Evolutionary conservation across 805 yeast species (phyloP).

Genomic region (Candida ovalis): DNA sequence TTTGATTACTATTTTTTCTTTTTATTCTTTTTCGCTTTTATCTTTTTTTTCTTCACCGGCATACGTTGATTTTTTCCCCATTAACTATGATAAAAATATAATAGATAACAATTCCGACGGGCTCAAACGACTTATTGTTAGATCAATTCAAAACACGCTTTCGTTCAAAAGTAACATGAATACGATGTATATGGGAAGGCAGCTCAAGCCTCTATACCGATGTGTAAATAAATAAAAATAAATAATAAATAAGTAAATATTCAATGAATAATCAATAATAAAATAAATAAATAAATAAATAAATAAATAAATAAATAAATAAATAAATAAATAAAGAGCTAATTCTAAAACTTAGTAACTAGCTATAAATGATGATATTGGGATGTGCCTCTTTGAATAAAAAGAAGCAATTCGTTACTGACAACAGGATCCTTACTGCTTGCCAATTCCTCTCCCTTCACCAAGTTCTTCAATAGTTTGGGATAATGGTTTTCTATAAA

Average conservation of each 20-base stretch:
- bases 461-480: slow-evolving; percentile 78
- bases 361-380: not conserved
- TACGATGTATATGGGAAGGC: not conserved
- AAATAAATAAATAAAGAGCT: not conserved
- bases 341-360: not conserved
- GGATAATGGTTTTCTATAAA: slow-evolving; percentile 75
- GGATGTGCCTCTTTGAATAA: no score
- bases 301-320: not conserved
- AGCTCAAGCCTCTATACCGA: not conserved
- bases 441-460: slow-evolving; percentile 55
- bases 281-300: slow-evolving; percentile 9
- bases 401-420: no score
- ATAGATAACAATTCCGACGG: no score
- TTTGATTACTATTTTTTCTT: not conserved
- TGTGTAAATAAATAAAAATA: not conserved
- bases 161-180: no score
- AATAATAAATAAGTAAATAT: not conserved
- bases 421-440: slow-evolving; percentile 13
- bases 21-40: no score
- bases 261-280: not conserved
- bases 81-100: no score
- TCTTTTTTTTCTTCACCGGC: no score
- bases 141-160: no score
- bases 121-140: no score
- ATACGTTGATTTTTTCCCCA: no score